Evolutionary conservation across 73 alveolate species (phyloP), one percentile per base, ranked within the genome.

Genomic region (Symbiodinium pilosum): DNA sequence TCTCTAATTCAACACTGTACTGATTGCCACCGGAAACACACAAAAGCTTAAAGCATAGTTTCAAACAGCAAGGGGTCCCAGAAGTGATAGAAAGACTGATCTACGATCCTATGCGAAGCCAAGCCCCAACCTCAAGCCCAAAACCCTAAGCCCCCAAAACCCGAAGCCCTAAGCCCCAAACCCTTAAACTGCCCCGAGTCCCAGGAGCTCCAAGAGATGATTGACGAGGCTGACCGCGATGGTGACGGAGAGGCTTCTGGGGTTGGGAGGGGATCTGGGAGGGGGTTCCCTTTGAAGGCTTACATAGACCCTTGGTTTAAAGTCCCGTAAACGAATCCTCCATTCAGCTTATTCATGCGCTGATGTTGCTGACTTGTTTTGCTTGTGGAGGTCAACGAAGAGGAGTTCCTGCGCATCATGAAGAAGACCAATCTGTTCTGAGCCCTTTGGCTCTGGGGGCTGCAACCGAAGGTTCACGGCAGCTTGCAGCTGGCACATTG

Each of bases 371-470:
- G 59, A n/a, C n/a, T n/a, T 47, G 59, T 47, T 47, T 14, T 47
- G 59, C 59, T 20, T 30, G 21, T 30, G 47, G 44, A 32, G 93
- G 99, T 99, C 75, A 99, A 98, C 38, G 99, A 99, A 93, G 99
- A 99, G 93, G 99, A 99, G 94, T 99, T 99, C 94, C 83, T 99
- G 92, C 99, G 99, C 84, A 99, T 99, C 52, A 99, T 99, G 99
- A 99, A 99, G 97, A 99, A 99, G 98, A 99, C 99, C 21, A 99
- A 99, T 75, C 83, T 99, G 44, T 99, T 99, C 93, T 99, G 98
- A 92, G 81, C 92, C 56, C 21, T 64, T 26, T 64, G 81, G 81
- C 81, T 38, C 81, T 64, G 30, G 81, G 38, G 81, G 81, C 26
- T 26, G 73, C 81, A 64, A 38, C 30, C 81, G 81, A 64, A 38